These are phyloP conservation scores for Litsea cubeba DNA, from an alignment of 164 flowering plant genomes.

Conservation along the genomic window DNA sequence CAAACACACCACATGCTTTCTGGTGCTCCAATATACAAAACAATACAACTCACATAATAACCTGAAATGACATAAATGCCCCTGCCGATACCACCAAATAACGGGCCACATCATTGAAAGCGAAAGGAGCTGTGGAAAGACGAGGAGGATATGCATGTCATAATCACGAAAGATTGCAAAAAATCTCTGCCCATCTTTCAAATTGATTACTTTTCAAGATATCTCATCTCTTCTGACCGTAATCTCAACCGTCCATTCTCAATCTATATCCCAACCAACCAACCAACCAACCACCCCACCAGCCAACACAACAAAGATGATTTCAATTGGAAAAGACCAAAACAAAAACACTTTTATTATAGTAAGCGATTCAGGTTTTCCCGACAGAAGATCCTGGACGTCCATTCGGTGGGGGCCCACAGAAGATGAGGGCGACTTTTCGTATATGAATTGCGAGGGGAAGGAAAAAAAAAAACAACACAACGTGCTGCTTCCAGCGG, in stretches of 20 bases:
- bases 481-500: conserved; percentile 1
- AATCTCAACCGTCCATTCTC: background rate
- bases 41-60: background rate
- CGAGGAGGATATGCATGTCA: background rate
- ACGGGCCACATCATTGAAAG: background rate
- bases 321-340: background rate
- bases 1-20: too few relatives aligned
- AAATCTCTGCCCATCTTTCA: background rate
- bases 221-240: background rate
- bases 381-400: background rate
- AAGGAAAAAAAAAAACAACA: background rate
- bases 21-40: background rate
- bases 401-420: background rate
- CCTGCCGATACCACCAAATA: background rate
- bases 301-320: background rate
- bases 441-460: background rate
- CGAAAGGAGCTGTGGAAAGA: background rate
- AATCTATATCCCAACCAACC: background rate
- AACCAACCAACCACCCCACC: background rate
- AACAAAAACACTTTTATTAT: background rate
- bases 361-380: background rate
- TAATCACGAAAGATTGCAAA: background rate
- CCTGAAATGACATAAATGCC: background rate
- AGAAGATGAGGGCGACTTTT: background rate
- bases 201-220: background rate